Evolutionary conservation across 1,139 yeast species (phyloP), one percentile per base, ranked within the genome.

Genomic region (Saccharomyces uvarum): DNA sequence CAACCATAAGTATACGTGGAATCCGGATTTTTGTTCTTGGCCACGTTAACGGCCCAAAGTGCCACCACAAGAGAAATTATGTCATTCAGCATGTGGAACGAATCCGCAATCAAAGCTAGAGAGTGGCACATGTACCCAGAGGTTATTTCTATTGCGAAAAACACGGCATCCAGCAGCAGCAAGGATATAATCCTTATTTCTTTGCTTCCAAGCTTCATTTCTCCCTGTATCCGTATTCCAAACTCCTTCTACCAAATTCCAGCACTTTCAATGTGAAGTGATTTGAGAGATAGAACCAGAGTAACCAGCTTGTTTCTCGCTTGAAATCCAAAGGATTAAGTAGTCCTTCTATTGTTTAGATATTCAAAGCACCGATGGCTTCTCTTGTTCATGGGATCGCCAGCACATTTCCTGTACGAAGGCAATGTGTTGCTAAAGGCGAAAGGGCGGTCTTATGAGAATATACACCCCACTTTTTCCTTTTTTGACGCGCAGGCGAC

Each of bases 81-180:
- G 73, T 93, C 99, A 72, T 93, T 93, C 60, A 93, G 77, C 98
- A 93, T 93, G 71, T 93, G 99, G 78, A 93, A 93, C 1, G 98
- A 86, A 69, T 95, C 99, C 1, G 98, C 98, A 59, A 91, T 84
- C 54, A 91, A 77, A 0, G 98, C 98, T 66, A 91, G 77, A 1
- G 97, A 91, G 69, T 91, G 95, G 41, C 90, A 96, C 19, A 90
- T 78, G 71, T 90, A 91, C 47, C 96, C 97, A 52, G 88, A 81
- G 55, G 83, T 82, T 52, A 90, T 84, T 70, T 93, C 99, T 58
- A 93, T 67, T 50, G 93, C 75, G 78, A 95, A 93, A 75, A 93
- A 93, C 2, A 79, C 70, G 3, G 95, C 82, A 70, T 93, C 99
- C 54, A 93, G 76, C 54, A 73, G 80, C 70, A 93, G 77, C 59